Base-by-base conservation (phyloP, 1,284 basidiomycete species). In the Cryptococcus sp. region DNA sequence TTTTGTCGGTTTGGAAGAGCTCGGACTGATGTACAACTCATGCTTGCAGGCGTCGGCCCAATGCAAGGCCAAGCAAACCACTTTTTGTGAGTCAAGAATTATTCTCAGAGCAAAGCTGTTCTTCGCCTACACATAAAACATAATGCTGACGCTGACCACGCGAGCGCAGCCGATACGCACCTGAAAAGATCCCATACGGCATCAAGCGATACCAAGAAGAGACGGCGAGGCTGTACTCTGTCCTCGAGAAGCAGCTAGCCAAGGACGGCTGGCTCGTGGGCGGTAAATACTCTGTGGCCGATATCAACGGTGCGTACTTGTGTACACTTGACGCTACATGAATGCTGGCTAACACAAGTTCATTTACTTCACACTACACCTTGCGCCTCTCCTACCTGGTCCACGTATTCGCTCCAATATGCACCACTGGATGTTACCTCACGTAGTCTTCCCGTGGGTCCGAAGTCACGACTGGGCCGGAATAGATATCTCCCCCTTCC, bases 191-290 rank as follows among this genome's bases (percentile, higher is more conserved):
- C 54, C 74, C 74, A 23, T 79, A 77, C 65, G 78, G 71, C 38
- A 80, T 81, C 63, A 77, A 77, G 85, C 84, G 88, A 50, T 92
- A 90, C 77, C 65, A 83, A 25, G 83, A 88, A 38, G 91, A 93
- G 80, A 88, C 88, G 3, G 86, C 86, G 72, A 84, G 90, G 29
- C 81, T 93, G 5, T 90, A 88, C 72, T 79, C 83, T 41, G 89
- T 92, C 10, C 82, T 92, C 54, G 86, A 92, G 64, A 83, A 84
- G 55, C 84, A 86, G 20, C 83, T 93, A 2, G 62, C 64, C 29
- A 66, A 66, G 50, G 48, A 52, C 19, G 73, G 76, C 5, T 92
- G 82, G 75, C 83, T 93, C 29, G 87, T 84, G 11, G 89, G 89
- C 13, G 78, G 84, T 29, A 84, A 83, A 56, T 89, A 84, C 76